A percentile compares a stretch with the other conserved stretches of the same genome.
phyloP scores from a whole-genome alignment of 2,329 filamentous ascomycete species.

The Monosporascus ibericus region DNA sequence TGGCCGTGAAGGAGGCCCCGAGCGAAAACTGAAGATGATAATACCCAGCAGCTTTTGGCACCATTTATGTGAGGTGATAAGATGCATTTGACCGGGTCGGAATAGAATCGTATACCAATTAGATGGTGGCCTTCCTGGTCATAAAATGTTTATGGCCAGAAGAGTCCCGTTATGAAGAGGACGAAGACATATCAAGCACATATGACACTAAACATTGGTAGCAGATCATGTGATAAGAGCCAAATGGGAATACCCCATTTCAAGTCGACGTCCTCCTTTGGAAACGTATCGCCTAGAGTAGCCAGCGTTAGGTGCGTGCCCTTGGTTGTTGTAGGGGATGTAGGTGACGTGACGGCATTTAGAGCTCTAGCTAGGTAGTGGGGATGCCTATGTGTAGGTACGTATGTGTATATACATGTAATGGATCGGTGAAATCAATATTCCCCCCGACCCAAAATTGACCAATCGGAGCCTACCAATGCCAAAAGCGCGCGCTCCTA shows the following conservation, averaged over 20 bases:
- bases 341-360: neutral
- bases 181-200: neutral
- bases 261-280: too few relatives aligned
- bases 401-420: neutral
- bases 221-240: too few relatives aligned
- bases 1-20: conserved; percentile 13
- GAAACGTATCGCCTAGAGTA: too few relatives aligned
- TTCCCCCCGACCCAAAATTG: conserved; percentile 11
- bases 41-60: conserved; percentile 5
- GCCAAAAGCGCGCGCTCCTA: conserved; percentile 3
- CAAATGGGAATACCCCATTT: too few relatives aligned
- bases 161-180: neutral
- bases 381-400: neutral
- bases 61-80: neutral
- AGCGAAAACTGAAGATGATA: conserved; percentile 7
- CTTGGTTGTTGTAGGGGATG: too few relatives aligned
- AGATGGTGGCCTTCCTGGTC: neutral
- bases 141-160: too few relatives aligned
- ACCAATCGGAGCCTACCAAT: conserved; percentile 16
- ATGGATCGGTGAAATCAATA: conserved; percentile 18
- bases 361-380: neutral
- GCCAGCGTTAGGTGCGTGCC: too few relatives aligned
- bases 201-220: too few relatives aligned
- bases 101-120: neutral
- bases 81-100: conserved; percentile 7